A percentile compares a stretch with the other conserved stretches of the same genome.
These are phyloP conservation scores for Marasmius tenuissimus DNA, from an alignment of 1,284 basidiomycete genomes.

Conservation along the genomic window DNA sequence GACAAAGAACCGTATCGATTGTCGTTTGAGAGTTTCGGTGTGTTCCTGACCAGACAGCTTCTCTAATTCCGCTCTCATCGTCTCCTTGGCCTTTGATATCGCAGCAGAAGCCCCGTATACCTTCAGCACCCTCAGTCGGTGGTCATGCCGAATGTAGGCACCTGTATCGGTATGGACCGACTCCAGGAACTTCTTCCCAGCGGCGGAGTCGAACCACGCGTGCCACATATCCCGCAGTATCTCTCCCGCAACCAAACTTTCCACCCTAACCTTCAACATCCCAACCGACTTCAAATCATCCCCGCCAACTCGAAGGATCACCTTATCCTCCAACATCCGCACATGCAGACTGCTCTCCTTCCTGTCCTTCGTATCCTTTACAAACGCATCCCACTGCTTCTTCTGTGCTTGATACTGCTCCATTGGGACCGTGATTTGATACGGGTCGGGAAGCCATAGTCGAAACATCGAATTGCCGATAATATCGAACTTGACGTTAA, in stretches of 20 bases:
- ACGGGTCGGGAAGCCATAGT: conserved; percentile 43
- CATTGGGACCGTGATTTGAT: conserved; percentile 41
- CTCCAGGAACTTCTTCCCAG: conserved; percentile 32
- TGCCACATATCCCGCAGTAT: conserved; percentile 49
- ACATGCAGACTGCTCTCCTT: conserved; percentile 8
- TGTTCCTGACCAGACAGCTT: conserved; percentile 40
- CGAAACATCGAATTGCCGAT: conserved; percentile 29
- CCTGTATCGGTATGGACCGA: conserved; percentile 35
- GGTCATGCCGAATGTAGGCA: conserved; percentile 42
- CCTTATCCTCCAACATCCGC: conserved; percentile 6
- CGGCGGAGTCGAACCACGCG: conserved; percentile 31
- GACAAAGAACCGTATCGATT: conserved; percentile 48
- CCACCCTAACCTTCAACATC: conserved; percentile 55
- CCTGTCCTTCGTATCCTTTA: conserved; percentile 9
- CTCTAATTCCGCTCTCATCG: conserved; percentile 42
- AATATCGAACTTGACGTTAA: conserved; percentile 22
- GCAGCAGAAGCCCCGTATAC: conserved; percentile 38
- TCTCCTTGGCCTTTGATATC: conserved; percentile 36
- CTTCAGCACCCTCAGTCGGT: conserved; percentile 38
- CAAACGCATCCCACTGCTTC: conserved; percentile 43
- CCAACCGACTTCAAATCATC: conserved; percentile 49
- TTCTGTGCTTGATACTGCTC: conserved; percentile 53
- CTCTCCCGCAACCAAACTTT: conserved; percentile 49
- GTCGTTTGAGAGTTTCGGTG: conserved; percentile 32
- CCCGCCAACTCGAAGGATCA: conserved; percentile 36